Evolutionary conservation across 2,329 filamentous ascomycete species (phyloP).

Genomic region (Pyricularia grisea): DNA sequence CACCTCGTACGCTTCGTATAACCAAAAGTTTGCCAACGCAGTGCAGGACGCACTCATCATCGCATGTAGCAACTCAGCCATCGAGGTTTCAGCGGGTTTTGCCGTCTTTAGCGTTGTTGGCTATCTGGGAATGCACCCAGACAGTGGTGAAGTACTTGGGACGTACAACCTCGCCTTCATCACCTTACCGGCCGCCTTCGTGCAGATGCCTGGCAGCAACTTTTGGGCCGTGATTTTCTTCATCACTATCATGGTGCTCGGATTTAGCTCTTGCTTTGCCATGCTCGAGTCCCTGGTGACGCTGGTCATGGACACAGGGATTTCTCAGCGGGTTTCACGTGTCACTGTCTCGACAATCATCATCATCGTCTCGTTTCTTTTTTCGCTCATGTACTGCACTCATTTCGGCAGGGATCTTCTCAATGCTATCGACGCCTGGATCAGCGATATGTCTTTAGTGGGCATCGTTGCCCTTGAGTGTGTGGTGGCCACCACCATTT

Average conservation of each 20-base stretch:
- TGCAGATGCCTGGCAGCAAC: neutral
- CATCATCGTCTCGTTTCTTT: neutral
- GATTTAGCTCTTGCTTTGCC: neutral
- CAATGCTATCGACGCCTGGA: neutral
- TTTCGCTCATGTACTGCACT: neutral
- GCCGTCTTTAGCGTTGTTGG: neutral
- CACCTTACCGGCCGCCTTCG: neutral
- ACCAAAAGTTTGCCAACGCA: neutral
- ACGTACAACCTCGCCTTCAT: neutral
- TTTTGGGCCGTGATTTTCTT: neutral
- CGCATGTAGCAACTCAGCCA: neutral
- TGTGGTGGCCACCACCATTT: neutral
- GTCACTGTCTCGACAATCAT: neutral
- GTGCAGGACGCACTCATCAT: conserved; percentile 2
- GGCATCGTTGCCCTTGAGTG: neutral
- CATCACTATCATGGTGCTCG: neutral
- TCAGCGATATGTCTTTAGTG: neutral
- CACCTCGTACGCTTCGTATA: conserved; percentile 1
- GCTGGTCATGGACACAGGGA: neutral
- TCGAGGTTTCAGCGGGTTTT: neutral
- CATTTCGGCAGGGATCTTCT: neutral
- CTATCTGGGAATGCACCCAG: neutral
- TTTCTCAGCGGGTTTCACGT: neutral
- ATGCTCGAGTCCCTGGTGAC: neutral
- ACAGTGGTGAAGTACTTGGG: neutral